Percentiles rank a stretch among this genome's conserved stretches.
These are phyloP conservation scores for Mariannaea elegans DNA, from an alignment of 2,329 filamentous ascomycete species.

Conservation along the genomic window DNA sequence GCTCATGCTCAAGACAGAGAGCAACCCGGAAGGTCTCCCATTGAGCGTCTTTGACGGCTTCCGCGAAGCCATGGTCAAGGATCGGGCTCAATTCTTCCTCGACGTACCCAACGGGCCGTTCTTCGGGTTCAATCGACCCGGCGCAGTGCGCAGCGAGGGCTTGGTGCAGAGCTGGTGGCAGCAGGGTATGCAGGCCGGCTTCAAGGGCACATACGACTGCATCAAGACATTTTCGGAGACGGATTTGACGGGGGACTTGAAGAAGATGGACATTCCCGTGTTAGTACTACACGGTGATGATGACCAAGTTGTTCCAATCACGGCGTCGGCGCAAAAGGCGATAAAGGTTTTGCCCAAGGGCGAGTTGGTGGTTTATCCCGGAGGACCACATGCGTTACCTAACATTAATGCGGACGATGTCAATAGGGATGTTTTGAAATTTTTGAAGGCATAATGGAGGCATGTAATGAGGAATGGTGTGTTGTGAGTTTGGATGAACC, in stretches of 20 bases:
- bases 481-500: no score
- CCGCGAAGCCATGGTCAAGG: slow-evolving; percentile 44
- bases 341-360: slow-evolving; percentile 48
- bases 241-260: slow-evolving; percentile 51
- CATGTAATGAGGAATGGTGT: no score
- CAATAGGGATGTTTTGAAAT: slow-evolving; percentile 48
- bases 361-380: slow-evolving; percentile 50
- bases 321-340: slow-evolving; percentile 40
- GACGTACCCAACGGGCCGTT: slow-evolving; percentile 76
- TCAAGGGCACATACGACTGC: slow-evolving; percentile 50
- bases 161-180: slow-evolving; percentile 50
- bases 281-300: slow-evolving; percentile 51
- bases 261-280: slow-evolving; percentile 49
- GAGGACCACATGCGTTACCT: slow-evolving; percentile 50
- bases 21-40: slow-evolving; percentile 46
- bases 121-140: slow-evolving; percentile 57
- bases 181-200: slow-evolving; percentile 50
- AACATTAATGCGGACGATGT: slow-evolving; percentile 47
- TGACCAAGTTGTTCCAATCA: slow-evolving; percentile 52
- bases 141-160: slow-evolving; percentile 39
- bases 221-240: slow-evolving; percentile 52
- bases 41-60: slow-evolving; percentile 50
- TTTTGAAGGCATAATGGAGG: slow-evolving; percentile 27
- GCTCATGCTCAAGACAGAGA: slow-evolving; percentile 44
- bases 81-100: slow-evolving; percentile 63